These are phyloP conservation scores for Intubia oerlemansii DNA, from an alignment of 2,329 filamentous ascomycete genomes.

Conservation along the genomic window DNA sequence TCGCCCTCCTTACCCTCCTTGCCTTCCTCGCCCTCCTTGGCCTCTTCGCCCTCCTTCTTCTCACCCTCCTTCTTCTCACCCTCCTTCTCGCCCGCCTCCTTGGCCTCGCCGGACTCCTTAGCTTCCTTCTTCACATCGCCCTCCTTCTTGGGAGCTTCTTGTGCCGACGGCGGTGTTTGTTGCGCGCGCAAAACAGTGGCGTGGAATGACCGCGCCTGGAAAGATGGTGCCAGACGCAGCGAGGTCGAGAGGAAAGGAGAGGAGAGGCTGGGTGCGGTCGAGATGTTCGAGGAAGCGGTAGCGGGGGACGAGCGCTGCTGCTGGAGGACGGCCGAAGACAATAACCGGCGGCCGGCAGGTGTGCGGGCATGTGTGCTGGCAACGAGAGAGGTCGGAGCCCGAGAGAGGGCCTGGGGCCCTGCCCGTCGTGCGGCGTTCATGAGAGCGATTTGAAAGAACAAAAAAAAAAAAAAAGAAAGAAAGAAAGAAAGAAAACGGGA, in stretches of 20 bases:
- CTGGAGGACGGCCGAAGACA: constrained; percentile 6
- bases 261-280: constrained; percentile 21
- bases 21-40: constrained; percentile 20
- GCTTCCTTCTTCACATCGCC: constrained; percentile 7
- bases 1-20: constrained; percentile 27
- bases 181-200: constrained; percentile 4
- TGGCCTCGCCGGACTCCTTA: constrained; percentile 11
- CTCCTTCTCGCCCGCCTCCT: constrained; percentile 13
- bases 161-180: constrained; percentile 9
- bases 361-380: constrained; percentile 19
- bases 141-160: constrained; percentile 7
- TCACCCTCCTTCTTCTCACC: constrained; percentile 19
- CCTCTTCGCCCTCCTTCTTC: constrained; percentile 22
- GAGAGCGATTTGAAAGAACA: too few species aligned
- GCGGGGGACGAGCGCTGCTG: constrained; percentile 10
- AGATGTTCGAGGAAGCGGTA: constrained; percentile 9
- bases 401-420: constrained; percentile 19
- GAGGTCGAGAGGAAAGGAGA: constrained; percentile 19
- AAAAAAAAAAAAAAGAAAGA: too few species aligned
- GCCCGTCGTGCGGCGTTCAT: constrained; percentile 25
- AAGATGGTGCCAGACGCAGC: constrained; percentile 12
- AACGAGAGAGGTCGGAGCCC: constrained; percentile 17
- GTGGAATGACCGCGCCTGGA: constrained; percentile 18
- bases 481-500: too few species aligned
- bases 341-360: constrained; percentile 26